A percentile compares a stretch with the other conserved stretches of the same genome.
phyloP scores from a whole-genome alignment of 2,329 filamentous ascomycete genomes.

The Calonectria ilicicola region DNA sequence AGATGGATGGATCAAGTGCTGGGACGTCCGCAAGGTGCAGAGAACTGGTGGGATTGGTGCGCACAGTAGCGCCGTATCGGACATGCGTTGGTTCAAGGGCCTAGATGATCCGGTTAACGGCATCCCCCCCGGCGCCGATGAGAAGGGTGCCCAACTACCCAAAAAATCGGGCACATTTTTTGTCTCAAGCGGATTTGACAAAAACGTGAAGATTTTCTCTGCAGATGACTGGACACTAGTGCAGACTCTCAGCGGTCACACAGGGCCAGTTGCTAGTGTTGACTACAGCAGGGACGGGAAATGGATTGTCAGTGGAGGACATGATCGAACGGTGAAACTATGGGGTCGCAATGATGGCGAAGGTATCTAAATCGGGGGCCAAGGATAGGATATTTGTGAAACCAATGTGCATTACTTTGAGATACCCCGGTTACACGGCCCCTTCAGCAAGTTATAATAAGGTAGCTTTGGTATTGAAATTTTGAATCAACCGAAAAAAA shows the following conservation, averaged over 20 bases:
- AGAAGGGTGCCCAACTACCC: slow-evolving; percentile 75
- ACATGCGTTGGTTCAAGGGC: slow-evolving; percentile 94
- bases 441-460: slow-evolving; percentile 15
- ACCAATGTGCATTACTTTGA: slow-evolving; percentile 33
- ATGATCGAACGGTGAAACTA: slow-evolving; percentile 94
- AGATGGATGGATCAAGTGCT: slow-evolving; percentile 97
- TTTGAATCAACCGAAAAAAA: not conserved
- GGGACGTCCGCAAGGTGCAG: slow-evolving; percentile 93
- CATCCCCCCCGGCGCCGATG: slow-evolving; percentile 68
- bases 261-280: slow-evolving; percentile 89
- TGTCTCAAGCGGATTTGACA: slow-evolving; percentile 91
- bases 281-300: slow-evolving; percentile 87
- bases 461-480: slow-evolving; percentile 1
- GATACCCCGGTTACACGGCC: slow-evolving; percentile 41
- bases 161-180: slow-evolving; percentile 94
- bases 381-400: slow-evolving; percentile 25
- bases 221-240: slow-evolving; percentile 95
- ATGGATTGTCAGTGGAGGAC: slow-evolving; percentile 95
- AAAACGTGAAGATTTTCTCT: slow-evolving; percentile 94
- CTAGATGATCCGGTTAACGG: slow-evolving; percentile 78
- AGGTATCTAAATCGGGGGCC: slow-evolving; percentile 55
- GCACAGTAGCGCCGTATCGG: slow-evolving; percentile 90
- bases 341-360: slow-evolving; percentile 89
- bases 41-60: slow-evolving; percentile 88
- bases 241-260: slow-evolving; percentile 90